Percentiles rank a stretch among this genome's conserved stretches.
These are phyloP conservation scores for Acanthamoeba sp. DNA, from an alignment of 208 protist genomes.

Conservation along the genomic window DNA sequence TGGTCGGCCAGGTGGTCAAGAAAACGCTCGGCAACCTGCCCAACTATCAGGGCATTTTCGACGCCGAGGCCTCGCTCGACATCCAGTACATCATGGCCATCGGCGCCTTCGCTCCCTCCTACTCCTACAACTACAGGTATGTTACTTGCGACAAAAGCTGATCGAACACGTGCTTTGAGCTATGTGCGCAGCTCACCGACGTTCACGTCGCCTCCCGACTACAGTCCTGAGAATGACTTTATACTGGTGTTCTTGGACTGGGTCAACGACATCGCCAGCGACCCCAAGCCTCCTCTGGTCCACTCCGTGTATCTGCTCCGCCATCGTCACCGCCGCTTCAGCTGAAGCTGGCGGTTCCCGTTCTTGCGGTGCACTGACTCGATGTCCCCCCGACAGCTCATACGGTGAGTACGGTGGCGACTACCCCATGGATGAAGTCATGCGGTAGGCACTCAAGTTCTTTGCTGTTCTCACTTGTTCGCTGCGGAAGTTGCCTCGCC, in stretches of 20 bases:
- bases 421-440: too few relatives aligned
- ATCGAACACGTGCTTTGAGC: too few relatives aligned
- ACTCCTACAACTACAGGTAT: conserved; percentile 75
- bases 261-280: conserved; percentile 75
- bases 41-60: conserved; percentile 7
- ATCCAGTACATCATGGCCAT: conserved; percentile 71
- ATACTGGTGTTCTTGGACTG: conserved; percentile 67
- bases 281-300: too few relatives aligned
- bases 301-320: too few relatives aligned
- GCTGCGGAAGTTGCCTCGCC: too few relatives aligned
- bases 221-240: neutral
- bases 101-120: conserved; percentile 45
- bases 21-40: conserved; percentile 42
- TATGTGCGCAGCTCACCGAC: too few relatives aligned
- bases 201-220: too few relatives aligned
- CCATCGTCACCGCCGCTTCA: too few relatives aligned
- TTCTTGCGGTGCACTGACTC: too few relatives aligned
- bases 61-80: conserved; percentile 39
- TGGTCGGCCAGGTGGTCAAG: conserved; percentile 21
- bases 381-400: neutral
- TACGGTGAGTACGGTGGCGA: conserved; percentile 72
- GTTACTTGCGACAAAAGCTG: too few relatives aligned
- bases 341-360: too few relatives aligned
- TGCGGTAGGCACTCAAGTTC: neutral
- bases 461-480: too few relatives aligned